These are phyloP conservation scores for Sporobolomyces phaffii DNA, from an alignment of 768 basidiomycete species.

Conservation along the genomic window DNA sequence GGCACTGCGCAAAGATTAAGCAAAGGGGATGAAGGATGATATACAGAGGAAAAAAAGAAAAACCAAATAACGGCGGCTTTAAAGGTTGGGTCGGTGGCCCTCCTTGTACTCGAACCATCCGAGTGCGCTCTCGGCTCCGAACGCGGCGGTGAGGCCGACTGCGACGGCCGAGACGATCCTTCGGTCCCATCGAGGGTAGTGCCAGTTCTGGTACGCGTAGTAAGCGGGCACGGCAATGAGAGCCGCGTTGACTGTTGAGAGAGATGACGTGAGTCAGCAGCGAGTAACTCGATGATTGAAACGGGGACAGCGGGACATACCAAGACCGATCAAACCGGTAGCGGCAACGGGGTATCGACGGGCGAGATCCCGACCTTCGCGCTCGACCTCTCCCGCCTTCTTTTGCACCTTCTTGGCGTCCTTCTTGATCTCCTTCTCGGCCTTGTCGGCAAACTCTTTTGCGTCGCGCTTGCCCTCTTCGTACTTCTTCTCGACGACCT, in stretches of 20 bases:
- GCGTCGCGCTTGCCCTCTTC: conserved; percentile 6
- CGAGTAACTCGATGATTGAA: too few species aligned
- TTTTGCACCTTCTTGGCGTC: conserved; percentile 34
- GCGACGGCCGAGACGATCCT: conserved; percentile 45
- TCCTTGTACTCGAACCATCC: conserved; percentile 34
- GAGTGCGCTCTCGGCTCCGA: conserved; percentile 5
- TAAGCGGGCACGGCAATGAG: conserved; percentile 45
- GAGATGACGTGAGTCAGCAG: not conserved
- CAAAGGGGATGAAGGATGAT: not conserved
- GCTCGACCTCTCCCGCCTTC: conserved; percentile 26
- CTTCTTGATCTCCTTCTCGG: conserved; percentile 20
- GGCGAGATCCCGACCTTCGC: conserved; percentile 20
- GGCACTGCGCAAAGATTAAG: too few species aligned
- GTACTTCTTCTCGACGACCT: conserved; percentile 38
- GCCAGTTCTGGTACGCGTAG: conserved; percentile 48
- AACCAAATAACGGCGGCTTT: not conserved
- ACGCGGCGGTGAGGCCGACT: conserved; percentile 42
- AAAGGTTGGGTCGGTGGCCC: conserved; percentile 15
- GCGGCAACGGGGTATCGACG: conserved; percentile 44
- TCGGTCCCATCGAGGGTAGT: conserved; percentile 47
- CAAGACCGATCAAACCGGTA: conserved; percentile 45
- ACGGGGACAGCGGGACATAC: conserved; percentile 38
- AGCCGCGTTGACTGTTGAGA: conserved; percentile 45
- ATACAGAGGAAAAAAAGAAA: not conserved
- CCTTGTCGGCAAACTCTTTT: conserved; percentile 15